Conservation (phyloP, 148 eudicot species). For the Chenopodium quinoa region DNA sequence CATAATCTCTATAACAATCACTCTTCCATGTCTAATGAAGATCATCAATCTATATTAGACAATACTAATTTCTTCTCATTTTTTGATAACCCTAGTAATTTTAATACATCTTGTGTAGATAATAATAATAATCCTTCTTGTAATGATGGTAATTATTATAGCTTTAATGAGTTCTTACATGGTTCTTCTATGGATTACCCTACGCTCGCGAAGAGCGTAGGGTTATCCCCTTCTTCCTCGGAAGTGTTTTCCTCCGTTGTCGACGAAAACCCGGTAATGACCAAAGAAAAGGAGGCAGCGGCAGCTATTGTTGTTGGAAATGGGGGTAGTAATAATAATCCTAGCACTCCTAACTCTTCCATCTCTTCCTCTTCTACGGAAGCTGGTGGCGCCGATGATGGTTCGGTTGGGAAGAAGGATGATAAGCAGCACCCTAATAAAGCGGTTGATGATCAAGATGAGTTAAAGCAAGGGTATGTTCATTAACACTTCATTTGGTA, state of each 20-base stretch:
- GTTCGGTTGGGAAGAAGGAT: slow-evolving; percentile 30
- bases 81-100: slow-evolving; percentile 15
- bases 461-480: slow-evolving; percentile 60
- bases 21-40: slow-evolving; percentile 15
- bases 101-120: neutral
- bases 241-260: slow-evolving; percentile 30
- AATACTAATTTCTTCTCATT: slow-evolving; percentile 21
- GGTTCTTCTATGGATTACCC: slow-evolving; percentile 35
- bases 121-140: neutral
- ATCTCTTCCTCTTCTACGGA: slow-evolving; percentile 60
- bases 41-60: slow-evolving; percentile 20
- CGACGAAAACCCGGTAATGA: slow-evolving; percentile 1
- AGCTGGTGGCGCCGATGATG: slow-evolving; percentile 46
- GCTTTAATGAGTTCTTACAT: slow-evolving; percentile 33
- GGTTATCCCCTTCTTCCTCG: slow-evolving; percentile 29
- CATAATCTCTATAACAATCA: slow-evolving; percentile 4
- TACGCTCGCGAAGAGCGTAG: slow-evolving; percentile 21
- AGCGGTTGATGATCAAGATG: slow-evolving; percentile 39
- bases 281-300: neutral
- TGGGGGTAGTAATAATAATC: slow-evolving; percentile 15
- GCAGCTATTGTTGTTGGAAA: neutral
- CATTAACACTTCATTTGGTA: neutral
- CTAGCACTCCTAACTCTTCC: slow-evolving; percentile 63
- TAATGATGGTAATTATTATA: neutral
- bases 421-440: slow-evolving; percentile 31